phyloP scores from a whole-genome alignment of 176 grass and related monocot species.

The Chloris gayana region DNA sequence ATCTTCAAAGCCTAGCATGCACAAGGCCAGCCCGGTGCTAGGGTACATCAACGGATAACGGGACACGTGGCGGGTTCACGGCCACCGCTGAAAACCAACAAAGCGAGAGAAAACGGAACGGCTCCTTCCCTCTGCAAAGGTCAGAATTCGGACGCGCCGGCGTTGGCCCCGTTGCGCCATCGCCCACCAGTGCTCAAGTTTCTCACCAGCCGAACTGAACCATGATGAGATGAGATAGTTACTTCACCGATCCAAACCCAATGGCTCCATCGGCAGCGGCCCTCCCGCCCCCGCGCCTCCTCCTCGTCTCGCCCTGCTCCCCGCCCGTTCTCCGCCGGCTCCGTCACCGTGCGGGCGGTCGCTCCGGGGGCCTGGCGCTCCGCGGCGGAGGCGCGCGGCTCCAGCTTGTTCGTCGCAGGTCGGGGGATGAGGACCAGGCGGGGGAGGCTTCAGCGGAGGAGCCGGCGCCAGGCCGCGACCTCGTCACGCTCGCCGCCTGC shows the following conservation, averaged over 20 bases:
- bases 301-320: slow-evolving; percentile 11
- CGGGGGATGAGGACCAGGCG: slow-evolving; percentile 32
- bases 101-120: neutral
- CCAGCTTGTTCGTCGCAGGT: slow-evolving; percentile 25
- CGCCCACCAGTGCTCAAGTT: neutral
- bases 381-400: slow-evolving; percentile 13
- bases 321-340: neutral
- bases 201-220: neutral
- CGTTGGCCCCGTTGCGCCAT: neutral
- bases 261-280: slow-evolving; percentile 22
- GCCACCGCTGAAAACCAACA: neutral
- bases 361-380: neutral
- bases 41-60: neutral
- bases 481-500: slow-evolving; percentile 82
- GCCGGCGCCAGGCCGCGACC: slow-evolving; percentile 51
- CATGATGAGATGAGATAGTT: slow-evolving; percentile 23
- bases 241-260: neutral
- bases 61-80: slow-evolving; percentile 2
- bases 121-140: slow-evolving; percentile 15
- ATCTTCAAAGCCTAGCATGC: neutral
- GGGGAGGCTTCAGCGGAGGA: slow-evolving; percentile 43
- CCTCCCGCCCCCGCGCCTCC: neutral
- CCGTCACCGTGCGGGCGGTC: neutral
- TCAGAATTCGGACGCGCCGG: neutral
- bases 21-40: neutral